Base-by-base conservation (phyloP, 331 rosid species). In the Malus hybrid region DNA sequence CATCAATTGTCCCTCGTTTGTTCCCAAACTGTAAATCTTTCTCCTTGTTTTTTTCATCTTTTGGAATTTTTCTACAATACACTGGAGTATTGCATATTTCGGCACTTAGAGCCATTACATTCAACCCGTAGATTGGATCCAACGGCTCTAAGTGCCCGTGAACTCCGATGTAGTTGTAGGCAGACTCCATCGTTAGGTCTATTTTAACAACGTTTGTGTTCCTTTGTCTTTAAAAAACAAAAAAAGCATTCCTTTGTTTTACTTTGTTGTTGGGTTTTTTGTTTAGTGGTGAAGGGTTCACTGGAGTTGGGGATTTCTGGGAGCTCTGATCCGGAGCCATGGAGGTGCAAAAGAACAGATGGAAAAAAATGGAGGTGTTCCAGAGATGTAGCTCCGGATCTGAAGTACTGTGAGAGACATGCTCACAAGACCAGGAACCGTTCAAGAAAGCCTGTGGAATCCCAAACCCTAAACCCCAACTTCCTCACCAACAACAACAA, bases 351-450 rank as follows among this genome's bases (percentile, higher is more conserved):
- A 66, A 89, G 96, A 84, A 89, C 97, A n/a, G 96, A 91, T 69
- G 97, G 97, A 27, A 91, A 91, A 71, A 91, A 91, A 91, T 91
- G 97, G 97, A 87, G 97, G 83, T 91, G 96, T 54, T 89, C 97
- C 0, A 86, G 90, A 84, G 88, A 87, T 50, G 93, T 89, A 48
- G 88, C 90, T 6, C 87, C 87, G 50, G 85, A 85, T 16, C 90
- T 86, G 69, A 91, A 88, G 79, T 91, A 86, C 9, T 91, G 97
- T 39, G 97, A 89, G 73, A 84, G 96, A 65, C 97, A 91, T 81
- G 84, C 87, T 82, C 95, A 91, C 77, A 88, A 88, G 84, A 88
- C 89, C 28, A 88, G 93, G 79, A 86, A 88, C 79, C 97, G 97
- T 91, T 91, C 97, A 91, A 91, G 96, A 91, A 91, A 91, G 97